These are phyloP conservation scores for Tylopilus plumbeoviolaceoides DNA, from an alignment of 768 basidiomycete genomes.

Conservation along the genomic window DNA sequence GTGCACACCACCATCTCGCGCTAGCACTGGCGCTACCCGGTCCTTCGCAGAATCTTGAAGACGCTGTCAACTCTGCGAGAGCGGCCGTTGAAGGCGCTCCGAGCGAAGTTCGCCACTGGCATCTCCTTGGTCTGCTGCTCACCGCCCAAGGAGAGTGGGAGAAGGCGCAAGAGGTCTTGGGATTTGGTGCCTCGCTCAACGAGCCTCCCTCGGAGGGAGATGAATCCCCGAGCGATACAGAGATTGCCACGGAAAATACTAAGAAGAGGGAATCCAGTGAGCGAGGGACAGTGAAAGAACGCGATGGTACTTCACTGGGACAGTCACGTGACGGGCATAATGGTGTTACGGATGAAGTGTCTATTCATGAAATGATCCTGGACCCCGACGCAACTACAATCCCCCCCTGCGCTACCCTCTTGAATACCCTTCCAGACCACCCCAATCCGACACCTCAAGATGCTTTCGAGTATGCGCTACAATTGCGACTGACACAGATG, in stretches of 20 bases:
- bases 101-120: constrained; percentile 75
- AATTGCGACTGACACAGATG: constrained; percentile 83
- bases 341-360: neutral
- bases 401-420: constrained; percentile 40
- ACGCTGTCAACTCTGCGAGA: constrained; percentile 64
- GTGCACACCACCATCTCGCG: constrained; percentile 77
- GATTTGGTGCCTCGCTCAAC: constrained; percentile 64
- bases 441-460: constrained; percentile 51
- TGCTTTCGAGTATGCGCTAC: constrained; percentile 72
- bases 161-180: constrained; percentile 71
- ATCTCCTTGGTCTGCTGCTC: constrained; percentile 81
- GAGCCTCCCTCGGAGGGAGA: constrained; percentile 39
- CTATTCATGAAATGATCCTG: constrained; percentile 27
- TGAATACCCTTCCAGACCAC: constrained; percentile 45
- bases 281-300: constrained; percentile 1
- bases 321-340: neutral
- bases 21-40: constrained; percentile 65
- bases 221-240: constrained; percentile 26
- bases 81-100: constrained; percentile 69
- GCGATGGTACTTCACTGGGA: constrained; percentile 3
- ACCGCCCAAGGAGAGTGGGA: constrained; percentile 75
- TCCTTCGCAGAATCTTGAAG: constrained; percentile 57
- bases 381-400: constrained; percentile 27
- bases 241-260: constrained; percentile 10
- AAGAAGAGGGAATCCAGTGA: constrained; percentile 2